Conservation (phyloP, 1,139 yeast species). For the Pneumocystis jirovecii region DNA sequence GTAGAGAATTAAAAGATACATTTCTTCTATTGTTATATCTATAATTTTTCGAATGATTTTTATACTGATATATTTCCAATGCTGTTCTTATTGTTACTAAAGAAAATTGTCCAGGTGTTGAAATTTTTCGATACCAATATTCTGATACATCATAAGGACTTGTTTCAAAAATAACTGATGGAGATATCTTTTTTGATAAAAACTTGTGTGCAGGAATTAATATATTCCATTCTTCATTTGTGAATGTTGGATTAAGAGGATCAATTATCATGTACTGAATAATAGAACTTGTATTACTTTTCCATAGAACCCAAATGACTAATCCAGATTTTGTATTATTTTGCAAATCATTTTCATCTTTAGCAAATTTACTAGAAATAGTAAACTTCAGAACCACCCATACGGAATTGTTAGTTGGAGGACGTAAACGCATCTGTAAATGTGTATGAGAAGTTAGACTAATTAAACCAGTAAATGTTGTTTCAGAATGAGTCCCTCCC, state of each 20-base stretch:
- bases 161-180: background rate
- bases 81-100: background rate
- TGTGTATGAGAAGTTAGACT: background rate
- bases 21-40: background rate
- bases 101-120: background rate
- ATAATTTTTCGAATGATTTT: background rate
- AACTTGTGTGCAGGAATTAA: background rate
- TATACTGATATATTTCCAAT: background rate
- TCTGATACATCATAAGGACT: conserved; percentile 1
- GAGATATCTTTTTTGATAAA: background rate
- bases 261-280: background rate
- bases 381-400: background rate
- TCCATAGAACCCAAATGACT: conserved; percentile 1
- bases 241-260: background rate
- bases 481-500: background rate
- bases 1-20: background rate
- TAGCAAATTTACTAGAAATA: background rate
- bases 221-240: background rate
- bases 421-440: background rate
- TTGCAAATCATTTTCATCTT: background rate
- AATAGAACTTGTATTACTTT: conserved; percentile 2
- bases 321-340: background rate
- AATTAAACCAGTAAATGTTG: background rate
- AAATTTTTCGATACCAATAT: background rate
- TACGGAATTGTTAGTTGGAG: conserved; percentile 1